Percentiles rank a stretch among this genome's conserved stretches.
Conservation (phyloP, 176 grass and related monocot species). For the Tuctoria greenei region DNA sequence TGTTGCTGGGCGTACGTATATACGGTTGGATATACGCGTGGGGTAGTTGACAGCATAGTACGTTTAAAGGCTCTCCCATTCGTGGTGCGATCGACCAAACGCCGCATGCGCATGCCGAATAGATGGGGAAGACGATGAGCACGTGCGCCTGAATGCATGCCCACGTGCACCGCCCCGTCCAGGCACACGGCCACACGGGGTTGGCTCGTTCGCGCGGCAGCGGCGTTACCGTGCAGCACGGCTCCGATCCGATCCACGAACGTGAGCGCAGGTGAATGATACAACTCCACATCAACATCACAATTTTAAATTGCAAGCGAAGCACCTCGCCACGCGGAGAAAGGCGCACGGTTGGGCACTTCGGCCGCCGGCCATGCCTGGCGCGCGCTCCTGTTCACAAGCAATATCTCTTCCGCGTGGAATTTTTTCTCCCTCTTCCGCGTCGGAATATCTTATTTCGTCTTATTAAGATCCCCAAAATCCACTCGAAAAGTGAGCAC, state of each 20-base stretch:
- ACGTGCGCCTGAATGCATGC: too few relatives aligned
- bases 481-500: background rate
- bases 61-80: too few relatives aligned
- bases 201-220: too few relatives aligned
- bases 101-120: too few relatives aligned
- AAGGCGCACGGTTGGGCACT: background rate
- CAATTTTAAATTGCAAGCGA: background rate
- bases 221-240: background rate
- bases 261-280: background rate
- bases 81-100: too few relatives aligned
- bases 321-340: background rate
- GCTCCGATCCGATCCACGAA: background rate
- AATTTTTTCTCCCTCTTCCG: too few relatives aligned
- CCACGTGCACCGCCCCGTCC: too few relatives aligned
- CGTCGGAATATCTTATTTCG: background rate
- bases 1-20: too few relatives aligned
- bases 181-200: too few relatives aligned
- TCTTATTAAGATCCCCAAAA: background rate
- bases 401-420: background rate
- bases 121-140: too few relatives aligned
- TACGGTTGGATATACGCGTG: too few relatives aligned
- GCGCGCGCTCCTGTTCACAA: background rate
- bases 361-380: background rate
- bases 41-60: too few relatives aligned
- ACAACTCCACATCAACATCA: background rate